A percentile compares a stretch with the other conserved stretches of the same genome.
Conservation (phyloP, 192 early-diverging fungal species). For the Backusella tarrabulga region DNA sequence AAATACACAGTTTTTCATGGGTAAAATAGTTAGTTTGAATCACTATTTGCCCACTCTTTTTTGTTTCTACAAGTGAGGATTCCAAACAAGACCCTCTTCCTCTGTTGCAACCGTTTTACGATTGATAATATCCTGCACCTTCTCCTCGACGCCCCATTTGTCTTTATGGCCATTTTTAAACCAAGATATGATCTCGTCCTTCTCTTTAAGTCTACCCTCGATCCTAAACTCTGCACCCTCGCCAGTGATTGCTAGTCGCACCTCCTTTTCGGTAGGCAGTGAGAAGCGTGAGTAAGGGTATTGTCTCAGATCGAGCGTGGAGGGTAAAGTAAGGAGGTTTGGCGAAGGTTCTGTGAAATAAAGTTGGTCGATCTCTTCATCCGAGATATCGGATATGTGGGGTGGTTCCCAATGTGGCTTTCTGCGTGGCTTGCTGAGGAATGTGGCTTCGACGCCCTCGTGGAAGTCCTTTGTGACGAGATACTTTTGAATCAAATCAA, state of each 20-base stretch:
- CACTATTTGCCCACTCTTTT: neutral
- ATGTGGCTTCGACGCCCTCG: constrained; percentile 80
- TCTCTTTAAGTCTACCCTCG: constrained; percentile 42
- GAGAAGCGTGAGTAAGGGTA: constrained; percentile 61
- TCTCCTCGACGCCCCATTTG: constrained; percentile 69
- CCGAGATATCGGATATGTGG: constrained; percentile 46
- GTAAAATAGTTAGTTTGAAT: no score
- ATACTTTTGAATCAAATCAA: constrained; percentile 72
- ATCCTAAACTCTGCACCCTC: constrained; percentile 58
- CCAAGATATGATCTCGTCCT: constrained; percentile 55
- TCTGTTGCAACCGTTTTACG: constrained; percentile 38
- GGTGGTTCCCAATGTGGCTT: constrained; percentile 74
- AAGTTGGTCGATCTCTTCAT: constrained; percentile 47
- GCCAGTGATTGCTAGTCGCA: constrained; percentile 58
- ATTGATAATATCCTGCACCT: constrained; percentile 59
- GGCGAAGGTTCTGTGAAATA: constrained; percentile 52
- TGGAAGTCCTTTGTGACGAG: constrained; percentile 78
- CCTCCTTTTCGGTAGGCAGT: constrained; percentile 65
- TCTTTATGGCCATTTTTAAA: constrained; percentile 52
- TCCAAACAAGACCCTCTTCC: constrained; percentile 18
- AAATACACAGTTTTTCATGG: no score
- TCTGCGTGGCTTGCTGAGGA: constrained; percentile 65
- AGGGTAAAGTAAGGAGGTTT: constrained; percentile 39
- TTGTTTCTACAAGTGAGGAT: neutral
- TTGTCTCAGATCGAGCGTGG: constrained; percentile 30